Evolutionary conservation across 345 rosid species (phyloP).

Genomic region (Litchi chinensis): DNA sequence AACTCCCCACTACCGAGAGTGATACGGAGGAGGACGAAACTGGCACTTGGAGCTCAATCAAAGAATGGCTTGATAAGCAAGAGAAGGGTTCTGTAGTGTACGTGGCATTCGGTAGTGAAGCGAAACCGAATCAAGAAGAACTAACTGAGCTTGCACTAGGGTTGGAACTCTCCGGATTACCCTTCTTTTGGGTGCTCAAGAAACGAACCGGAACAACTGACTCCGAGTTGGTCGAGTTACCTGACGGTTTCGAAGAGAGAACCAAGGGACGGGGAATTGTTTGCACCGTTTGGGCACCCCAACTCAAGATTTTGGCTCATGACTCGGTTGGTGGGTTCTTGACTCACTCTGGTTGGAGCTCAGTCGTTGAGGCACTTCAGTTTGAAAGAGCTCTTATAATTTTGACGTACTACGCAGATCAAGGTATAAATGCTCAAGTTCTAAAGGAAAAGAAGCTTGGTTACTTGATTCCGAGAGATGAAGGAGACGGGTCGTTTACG

Average conservation of each 20-base stretch:
- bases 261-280: conserved; percentile 21
- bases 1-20: neutral
- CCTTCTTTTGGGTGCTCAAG: conserved; percentile 8
- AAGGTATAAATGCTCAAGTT: conserved; percentile 20
- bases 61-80: neutral
- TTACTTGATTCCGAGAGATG: conserved; percentile 10
- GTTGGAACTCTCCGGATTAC: neutral
- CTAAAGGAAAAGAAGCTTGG: conserved; percentile 24
- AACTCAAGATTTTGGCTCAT: conserved; percentile 22
- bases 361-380: conserved; percentile 19
- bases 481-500: conserved; percentile 22
- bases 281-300: conserved; percentile 29
- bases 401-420: conserved; percentile 18
- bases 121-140: neutral
- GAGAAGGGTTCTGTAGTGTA: neutral
- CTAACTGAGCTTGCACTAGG: neutral
- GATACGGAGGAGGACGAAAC: neutral
- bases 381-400: conserved; percentile 1
- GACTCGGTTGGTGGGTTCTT: conserved; percentile 26
- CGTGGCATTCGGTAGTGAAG: conserved; percentile 10
- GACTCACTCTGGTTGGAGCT: conserved; percentile 28
- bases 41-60: neutral
- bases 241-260: conserved; percentile 30
- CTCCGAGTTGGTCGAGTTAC: conserved; percentile 3
- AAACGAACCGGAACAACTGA: neutral